Evolutionary conservation across 352 stramenopile species (phyloP).

Genomic region (Pythium aquatile): DNA sequence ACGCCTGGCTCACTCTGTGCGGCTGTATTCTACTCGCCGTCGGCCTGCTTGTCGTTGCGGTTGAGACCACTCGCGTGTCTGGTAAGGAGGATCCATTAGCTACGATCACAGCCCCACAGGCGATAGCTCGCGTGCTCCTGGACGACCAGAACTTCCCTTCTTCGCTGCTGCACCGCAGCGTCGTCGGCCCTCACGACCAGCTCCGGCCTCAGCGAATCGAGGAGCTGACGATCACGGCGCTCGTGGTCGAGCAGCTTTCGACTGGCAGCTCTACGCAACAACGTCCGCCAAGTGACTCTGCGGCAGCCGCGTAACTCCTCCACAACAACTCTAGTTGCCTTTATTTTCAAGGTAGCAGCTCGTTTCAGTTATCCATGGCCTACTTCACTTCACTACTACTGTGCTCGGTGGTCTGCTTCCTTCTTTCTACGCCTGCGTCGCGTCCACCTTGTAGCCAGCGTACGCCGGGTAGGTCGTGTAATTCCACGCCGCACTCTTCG

Average conservation of each 20-base stretch:
- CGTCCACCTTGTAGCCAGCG: slow-evolving; percentile 24
- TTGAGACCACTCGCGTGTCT: neutral
- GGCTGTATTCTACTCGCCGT: neutral
- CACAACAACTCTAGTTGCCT: no score
- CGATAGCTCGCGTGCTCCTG: slow-evolving; percentile 1
- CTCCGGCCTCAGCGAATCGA: neutral
- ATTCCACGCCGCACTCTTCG: slow-evolving; percentile 43
- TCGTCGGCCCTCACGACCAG: neutral
- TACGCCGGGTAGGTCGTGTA: slow-evolving; percentile 47
- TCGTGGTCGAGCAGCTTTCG: neutral
- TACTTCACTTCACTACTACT: neutral
- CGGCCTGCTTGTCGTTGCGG: neutral
- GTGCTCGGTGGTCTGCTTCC: no score
- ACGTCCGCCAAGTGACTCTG: no score
- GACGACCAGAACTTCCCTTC: neutral
- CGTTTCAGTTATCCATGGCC: neutral
- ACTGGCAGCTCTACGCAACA: no score
- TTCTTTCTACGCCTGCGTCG: neutral
- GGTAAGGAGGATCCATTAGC: neutral
- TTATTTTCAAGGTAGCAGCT: neutral
- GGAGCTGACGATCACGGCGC: neutral
- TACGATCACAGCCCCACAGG: neutral
- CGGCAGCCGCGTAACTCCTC: neutral
- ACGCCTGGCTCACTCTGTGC: neutral
- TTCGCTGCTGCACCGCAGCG: neutral